A percentile compares a stretch with the other conserved stretches of the same genome.
Conservation (phyloP, 257 asterid species). For the Gentiana straminea region DNA sequence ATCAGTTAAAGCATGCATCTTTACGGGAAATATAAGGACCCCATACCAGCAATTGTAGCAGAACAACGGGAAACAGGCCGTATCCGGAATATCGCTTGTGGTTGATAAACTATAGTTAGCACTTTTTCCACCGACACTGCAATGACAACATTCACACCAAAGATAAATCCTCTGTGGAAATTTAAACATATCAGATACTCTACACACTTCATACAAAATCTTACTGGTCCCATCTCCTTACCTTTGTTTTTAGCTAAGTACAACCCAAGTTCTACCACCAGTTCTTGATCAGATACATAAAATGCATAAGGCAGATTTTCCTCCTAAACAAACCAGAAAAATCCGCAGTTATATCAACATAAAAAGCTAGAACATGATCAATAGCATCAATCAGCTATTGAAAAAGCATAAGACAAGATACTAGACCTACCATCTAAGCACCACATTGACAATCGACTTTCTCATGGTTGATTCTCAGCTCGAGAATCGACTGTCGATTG, state of each 20-base stretch:
- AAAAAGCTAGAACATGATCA: neutral
- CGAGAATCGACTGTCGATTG: too few species aligned
- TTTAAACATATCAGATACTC: neutral
- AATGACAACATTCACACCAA: slow-evolving; percentile 9
- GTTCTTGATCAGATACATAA: slow-evolving; percentile 77
- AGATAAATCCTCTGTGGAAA: neutral
- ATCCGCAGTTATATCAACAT: neutral
- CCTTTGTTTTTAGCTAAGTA: slow-evolving; percentile 78
- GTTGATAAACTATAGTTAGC: slow-evolving; percentile 77
- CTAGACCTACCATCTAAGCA: too few species aligned
- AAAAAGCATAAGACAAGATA: neutral
- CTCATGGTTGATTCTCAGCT: too few species aligned
- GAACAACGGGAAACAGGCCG: slow-evolving; percentile 96
- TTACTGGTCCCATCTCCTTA: slow-evolving; percentile 8
- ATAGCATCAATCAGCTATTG: neutral
- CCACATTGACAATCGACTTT: too few species aligned
- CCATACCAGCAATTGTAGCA: slow-evolving; percentile 81
- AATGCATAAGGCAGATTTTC: slow-evolving; percentile 87
- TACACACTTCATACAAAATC: neutral
- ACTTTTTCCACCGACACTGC: slow-evolving; percentile 96
- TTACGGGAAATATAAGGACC: neutral
- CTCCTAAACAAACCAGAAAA: slow-evolving; percentile 41
- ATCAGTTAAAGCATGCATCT: neutral
- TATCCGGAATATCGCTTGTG: slow-evolving; percentile 91
- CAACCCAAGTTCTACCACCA: slow-evolving; percentile 58